These are phyloP conservation scores for Tremellales sp. DNA, from an alignment of 1,284 basidiomycete species.

Conservation along the genomic window DNA sequence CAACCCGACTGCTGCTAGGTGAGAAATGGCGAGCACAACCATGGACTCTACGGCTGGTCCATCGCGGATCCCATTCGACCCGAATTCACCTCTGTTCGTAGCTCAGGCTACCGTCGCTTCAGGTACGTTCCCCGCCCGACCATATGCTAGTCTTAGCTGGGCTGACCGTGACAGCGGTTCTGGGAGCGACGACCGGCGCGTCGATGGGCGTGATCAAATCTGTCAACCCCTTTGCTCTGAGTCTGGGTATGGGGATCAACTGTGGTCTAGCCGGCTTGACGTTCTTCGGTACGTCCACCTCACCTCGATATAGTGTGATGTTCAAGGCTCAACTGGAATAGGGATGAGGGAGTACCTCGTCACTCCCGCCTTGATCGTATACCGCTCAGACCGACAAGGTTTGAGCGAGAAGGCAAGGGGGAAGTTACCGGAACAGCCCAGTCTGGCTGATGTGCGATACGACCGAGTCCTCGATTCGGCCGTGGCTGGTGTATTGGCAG, in stretches of 20 bases:
- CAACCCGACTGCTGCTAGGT: too few relatives aligned
- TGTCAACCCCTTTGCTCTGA: constrained; percentile 29
- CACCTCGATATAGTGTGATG: neutral
- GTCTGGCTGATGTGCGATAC: constrained; percentile 24
- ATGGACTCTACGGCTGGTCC: neutral
- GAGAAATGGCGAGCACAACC: too few relatives aligned
- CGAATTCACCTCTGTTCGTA: constrained; percentile 32
- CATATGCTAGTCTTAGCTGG: neutral
- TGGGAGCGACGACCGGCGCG: constrained; percentile 34
- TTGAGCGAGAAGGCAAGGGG: constrained; percentile 13
- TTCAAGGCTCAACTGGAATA: constrained; percentile 10
- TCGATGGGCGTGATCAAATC: constrained; percentile 28
- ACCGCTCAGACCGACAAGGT: constrained; percentile 17
- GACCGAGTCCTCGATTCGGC: constrained; percentile 37
- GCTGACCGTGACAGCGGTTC: constrained; percentile 12
- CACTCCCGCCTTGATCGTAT: constrained; percentile 32
- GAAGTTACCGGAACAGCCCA: constrained; percentile 14
- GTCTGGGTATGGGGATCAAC: constrained; percentile 38
- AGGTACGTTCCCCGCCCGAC: constrained; percentile 11
- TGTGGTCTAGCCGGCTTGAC: constrained; percentile 31
- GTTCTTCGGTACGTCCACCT: constrained; percentile 34
- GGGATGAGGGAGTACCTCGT: constrained; percentile 45
- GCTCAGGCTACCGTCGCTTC: constrained; percentile 25
- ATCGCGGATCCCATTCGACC: constrained; percentile 22
- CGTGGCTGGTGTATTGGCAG: constrained; percentile 31